Conservation (phyloP, 345 rosid species). For the Pistacia integerrima region DNA sequence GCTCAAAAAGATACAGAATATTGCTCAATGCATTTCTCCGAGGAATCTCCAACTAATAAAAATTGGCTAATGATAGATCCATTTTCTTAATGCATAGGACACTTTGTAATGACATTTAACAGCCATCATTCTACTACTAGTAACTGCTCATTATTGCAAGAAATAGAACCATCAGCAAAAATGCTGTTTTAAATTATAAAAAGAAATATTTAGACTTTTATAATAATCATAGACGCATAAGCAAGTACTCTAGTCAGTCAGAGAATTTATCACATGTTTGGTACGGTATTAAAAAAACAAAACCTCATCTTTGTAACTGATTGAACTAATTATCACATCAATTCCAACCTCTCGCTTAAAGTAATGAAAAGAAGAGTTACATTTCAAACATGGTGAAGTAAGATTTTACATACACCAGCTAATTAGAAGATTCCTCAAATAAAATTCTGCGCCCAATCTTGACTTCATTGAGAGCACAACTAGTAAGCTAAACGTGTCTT, state of each 20-base stretch:
- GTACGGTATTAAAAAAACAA: neutral
- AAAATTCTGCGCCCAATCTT: neutral
- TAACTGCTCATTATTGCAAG: neutral
- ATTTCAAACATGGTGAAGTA: neutral
- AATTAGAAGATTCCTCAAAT: neutral
- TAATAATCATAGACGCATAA: neutral
- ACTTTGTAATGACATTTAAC: neutral
- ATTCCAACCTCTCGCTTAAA: neutral
- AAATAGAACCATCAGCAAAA: neutral
- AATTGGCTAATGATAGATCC: neutral
- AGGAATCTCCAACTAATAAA: neutral
- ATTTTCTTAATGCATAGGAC: neutral
- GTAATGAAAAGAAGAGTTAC: neutral
- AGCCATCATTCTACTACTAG: neutral
- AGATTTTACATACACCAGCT: neutral
- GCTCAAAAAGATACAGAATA: neutral
- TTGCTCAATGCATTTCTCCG: neutral
- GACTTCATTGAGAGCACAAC: constrained; percentile 4
- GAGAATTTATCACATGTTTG: neutral
- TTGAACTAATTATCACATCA: neutral
- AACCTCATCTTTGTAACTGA: neutral
- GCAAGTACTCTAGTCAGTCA: neutral
- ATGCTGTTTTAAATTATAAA: neutral
- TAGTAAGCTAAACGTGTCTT: neutral
- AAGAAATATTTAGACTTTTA: neutral